Base-by-base conservation (phyloP, 116 monocot genomes). In the Phalaenopsis hybrid region DNA sequence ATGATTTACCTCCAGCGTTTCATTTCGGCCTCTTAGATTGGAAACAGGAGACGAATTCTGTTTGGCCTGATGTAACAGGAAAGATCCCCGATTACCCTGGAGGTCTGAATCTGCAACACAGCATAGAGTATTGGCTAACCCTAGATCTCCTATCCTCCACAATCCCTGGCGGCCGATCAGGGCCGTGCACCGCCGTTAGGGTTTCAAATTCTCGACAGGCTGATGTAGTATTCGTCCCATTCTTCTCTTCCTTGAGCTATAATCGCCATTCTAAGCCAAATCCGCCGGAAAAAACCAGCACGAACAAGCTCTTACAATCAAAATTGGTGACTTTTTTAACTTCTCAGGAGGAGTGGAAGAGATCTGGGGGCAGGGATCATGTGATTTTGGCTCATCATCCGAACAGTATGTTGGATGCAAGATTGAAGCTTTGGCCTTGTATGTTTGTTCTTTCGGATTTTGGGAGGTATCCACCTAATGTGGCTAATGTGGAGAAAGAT, bases 121-220 rank as follows among this genome's bases (percentile, higher is more conserved):
- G 94, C 81, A 86, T 92, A 34, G 98, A 98, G 85, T 98, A 93
- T 63, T 98, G 98, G 98, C 90, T 98, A 12, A 93, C 95, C 9
- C 72, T 98, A 41, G 97, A 94, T 83, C 88, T 97, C 41, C 79
- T 94, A 15, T 85, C 87, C 9, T 94, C 91, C 2, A 85, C 25
- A 37, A 41, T 80, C 9, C 79, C 82, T 9, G 79, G 31, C 31
- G 31, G 48, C n/a, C 78, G 83, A 23, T 28, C 49, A 0, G 80
- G 86, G 10, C 93, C 88, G 0, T 92, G 91, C 78, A 79, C 77
- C 18, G 93, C 95, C 7, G 78, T 89, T 0, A 75, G 92, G 59
- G 97, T 92, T 6, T 11, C 25, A 12, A 81, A 92, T 81, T 84
- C 93, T 6, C 81, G 74, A 9, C 52, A 77, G 11, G 94, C 95